Conservation (phyloP, 495 filamentous ascomycete species). For the Penicillium bovifimosum region DNA sequence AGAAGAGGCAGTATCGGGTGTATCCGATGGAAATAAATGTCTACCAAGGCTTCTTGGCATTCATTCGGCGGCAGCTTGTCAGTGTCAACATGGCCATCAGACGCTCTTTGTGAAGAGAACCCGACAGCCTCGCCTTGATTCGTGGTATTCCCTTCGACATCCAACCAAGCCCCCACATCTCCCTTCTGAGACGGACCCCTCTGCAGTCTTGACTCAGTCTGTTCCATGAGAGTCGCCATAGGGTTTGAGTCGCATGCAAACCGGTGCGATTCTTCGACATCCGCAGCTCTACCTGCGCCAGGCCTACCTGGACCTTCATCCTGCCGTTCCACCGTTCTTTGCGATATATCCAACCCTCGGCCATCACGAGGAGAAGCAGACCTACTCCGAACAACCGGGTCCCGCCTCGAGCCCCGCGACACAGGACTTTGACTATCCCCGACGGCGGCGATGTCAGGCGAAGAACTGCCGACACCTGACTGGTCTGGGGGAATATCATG, state of each 20-base stretch:
- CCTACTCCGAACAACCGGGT: not conserved
- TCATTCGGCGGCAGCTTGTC: conserved; percentile 13
- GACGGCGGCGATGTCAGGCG: not conserved
- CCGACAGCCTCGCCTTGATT: not conserved
- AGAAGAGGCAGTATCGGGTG: conserved; percentile 27
- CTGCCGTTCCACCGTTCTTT: not conserved
- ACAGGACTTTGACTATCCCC: not conserved
- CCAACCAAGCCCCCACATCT: conserved; percentile 19
- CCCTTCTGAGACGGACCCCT: conserved; percentile 14
- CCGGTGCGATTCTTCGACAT: not conserved
- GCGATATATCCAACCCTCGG: not conserved
- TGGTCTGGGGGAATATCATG: conserved; percentile 2
- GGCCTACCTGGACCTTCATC: no score
- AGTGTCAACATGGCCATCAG: not conserved
- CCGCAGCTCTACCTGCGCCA: not conserved
- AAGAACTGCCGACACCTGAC: not conserved
- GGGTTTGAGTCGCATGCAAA: conserved; percentile 24
- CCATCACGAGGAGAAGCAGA: conserved; percentile 1
- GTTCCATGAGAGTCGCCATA: conserved; percentile 16
- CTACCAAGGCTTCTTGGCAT: conserved; percentile 16
- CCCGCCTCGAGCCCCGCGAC: not conserved
- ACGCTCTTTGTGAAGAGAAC: not conserved
- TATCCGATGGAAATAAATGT: conserved; percentile 23
- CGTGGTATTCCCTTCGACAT: conserved; percentile 4
- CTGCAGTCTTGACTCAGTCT: conserved; percentile 9